Base-by-base conservation (phyloP, 2,329 filamentous ascomycete genomes). In the Ascochyta lentis region DNA sequence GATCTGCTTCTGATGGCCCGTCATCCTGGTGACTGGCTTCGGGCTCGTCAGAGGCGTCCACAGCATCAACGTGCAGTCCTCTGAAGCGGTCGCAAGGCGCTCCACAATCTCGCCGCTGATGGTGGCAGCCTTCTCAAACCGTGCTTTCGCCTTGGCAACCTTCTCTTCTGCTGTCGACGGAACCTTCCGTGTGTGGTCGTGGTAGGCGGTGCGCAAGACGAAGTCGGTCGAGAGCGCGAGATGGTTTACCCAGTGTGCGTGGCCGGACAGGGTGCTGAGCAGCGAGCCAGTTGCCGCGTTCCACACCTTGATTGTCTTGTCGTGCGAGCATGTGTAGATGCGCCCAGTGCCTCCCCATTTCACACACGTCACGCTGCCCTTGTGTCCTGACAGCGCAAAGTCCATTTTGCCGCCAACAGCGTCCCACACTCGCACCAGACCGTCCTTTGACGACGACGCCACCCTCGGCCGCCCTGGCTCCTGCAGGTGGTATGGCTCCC, bases 1-100 rank as follows among this genome's bases (percentile, higher is more conserved):
- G 65, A 98, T 93, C 71, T 94, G 91, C 78, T 98, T 98, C 74
- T 97, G 92, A 70, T 99, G 95, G 2, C 95, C 95, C n/a, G 92
- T 78, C 78, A 98, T 84, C 31, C 92, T 84, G n/a, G 91, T 89
- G 3, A 98, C 81, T 0, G 94, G 93, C 74, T 98, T 97, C 7
- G 83, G 90, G 4, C 89, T 88, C 31, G 63, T 72, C 9, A 87
- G 82, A 0, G 93, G 93, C 57, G 96, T 91, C 94, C 94, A 99
- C 7, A 99, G 83, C 73, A 92, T 96, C 84, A 99, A 94, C 6
- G 93, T 96, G 75, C 93, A 96, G 75, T 99, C 95, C 71, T 98
- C 95, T 63, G 89, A 94, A 2, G 94, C 95, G 8, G 92, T 96
- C 3, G 96, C 90, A 4, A 98, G 79, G 26, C 91, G 86, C 79